Base-by-base conservation (phyloP, 176 grass and related monocot species). In the Leersia perrieri region DNA sequence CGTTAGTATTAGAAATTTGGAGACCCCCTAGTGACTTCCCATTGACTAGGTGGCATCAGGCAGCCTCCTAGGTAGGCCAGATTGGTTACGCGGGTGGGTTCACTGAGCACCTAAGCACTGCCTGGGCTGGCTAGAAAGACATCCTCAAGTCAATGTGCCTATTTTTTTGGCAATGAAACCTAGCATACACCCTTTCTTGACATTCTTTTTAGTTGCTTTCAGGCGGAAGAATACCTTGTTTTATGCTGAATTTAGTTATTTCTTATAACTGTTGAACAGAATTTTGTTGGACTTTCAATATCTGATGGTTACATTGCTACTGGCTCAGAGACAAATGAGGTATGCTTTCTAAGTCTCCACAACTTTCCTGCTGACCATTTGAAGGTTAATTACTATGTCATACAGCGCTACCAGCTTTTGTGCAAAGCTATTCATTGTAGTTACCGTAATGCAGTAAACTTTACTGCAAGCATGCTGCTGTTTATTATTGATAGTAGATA, bases 301-400 rank as follows among this genome's bases (percentile, higher is more conserved):
- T 95, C 88, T 32, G 97, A 99, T 87, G 97, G 89, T 68, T 99
- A 99, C 83, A 93, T 99, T 78, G 97, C 97, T 78, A 99, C 97
- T 81, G 97, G 97, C 63, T 99, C 97, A 1, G 93, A 99, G 87
- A 95, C 93, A 87, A 99, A 99, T 91, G 97, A 99, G 97, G 97
- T 99, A 88, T 77, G 87, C 26, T 79, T 84, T 80, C 64, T 60
- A 68, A 63, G n/a, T 63, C 83, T 55, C 20, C 36, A 63, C 57
- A 79, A 77, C 20, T 68, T 40, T n/a, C 83, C 13, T 72, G 26
- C 9, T 31, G 22, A 31, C 82, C 28, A 75, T 74, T 28, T 64
- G 26, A 63, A 60, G 49, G 5, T 14, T 33, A 22, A 22, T 63
- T 51, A 64, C 27, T 23, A 26, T 13, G 29, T 35, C 16, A 39